Conservation (phyloP, 768 basidiomycete species). For the Tephrocybe sp. region DNA sequence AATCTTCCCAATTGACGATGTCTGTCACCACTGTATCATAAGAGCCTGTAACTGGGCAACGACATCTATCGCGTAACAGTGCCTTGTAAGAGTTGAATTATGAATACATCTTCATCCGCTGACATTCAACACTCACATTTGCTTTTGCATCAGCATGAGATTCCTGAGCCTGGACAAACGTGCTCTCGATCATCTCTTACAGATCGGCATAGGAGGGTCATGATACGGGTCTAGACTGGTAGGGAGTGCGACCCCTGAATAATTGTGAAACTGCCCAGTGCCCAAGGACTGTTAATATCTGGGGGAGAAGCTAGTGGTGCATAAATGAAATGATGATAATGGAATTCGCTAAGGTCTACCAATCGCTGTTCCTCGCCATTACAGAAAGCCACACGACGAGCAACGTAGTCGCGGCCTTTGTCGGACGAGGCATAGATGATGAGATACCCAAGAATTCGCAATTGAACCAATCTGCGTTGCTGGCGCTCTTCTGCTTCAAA, state of each 20-base stretch:
- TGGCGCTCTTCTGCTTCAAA: not conserved
- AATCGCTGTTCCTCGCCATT: not conserved
- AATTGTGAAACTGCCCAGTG: not conserved
- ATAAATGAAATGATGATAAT: not conserved
- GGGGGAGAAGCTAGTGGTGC: not conserved
- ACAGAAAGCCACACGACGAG: slow-evolving; percentile 1
- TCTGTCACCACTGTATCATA: slow-evolving; percentile 16
- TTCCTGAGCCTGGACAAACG: slow-evolving; percentile 3
- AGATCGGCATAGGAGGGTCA: slow-evolving; percentile 2
- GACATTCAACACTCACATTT: slow-evolving; percentile 8
- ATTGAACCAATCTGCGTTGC: not conserved
- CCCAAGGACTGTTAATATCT: not conserved
- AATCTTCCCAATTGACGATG: slow-evolving; percentile 10
- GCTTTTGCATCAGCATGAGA: slow-evolving; percentile 2
- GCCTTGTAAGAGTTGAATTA: slow-evolving; percentile 20
- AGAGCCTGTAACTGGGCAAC: slow-evolving; percentile 27
- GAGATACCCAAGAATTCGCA: slow-evolving; percentile 8
- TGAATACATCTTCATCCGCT: not conserved
- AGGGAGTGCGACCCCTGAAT: not conserved
- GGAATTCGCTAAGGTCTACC: not conserved
- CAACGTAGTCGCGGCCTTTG: not conserved
- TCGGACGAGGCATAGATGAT: slow-evolving; percentile 1
- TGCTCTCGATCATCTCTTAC: slow-evolving; percentile 4
- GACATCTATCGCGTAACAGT: slow-evolving; percentile 30
- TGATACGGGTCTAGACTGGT: not conserved